Conservation (phyloP, 139 green algal species). For the Chlamydomonas asymmetrica region DNA sequence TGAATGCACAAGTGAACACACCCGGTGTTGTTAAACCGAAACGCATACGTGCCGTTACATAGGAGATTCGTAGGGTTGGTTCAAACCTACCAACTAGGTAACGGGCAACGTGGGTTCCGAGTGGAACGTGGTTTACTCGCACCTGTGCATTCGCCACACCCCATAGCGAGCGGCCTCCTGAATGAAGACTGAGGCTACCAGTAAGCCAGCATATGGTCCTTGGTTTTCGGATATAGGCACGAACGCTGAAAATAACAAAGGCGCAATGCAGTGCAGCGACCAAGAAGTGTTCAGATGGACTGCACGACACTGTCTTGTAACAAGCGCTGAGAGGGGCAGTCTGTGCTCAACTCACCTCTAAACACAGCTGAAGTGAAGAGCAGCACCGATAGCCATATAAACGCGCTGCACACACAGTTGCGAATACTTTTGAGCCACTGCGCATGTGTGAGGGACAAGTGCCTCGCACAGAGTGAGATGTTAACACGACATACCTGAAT, state of each 20-base stretch:
- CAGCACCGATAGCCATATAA: conserved; percentile 53
- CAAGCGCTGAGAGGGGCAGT: background rate
- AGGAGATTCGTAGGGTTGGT: background rate
- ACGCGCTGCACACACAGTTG: conserved; percentile 37
- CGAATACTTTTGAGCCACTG: background rate
- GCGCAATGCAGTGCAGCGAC: background rate
- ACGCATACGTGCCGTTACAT: background rate
- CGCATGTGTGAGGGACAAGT: background rate
- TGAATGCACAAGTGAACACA: background rate
- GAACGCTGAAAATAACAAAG: conserved; percentile 35
- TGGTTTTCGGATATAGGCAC: conserved; percentile 18
- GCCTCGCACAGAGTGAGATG: background rate
- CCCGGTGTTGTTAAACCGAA: background rate
- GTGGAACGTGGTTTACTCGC: background rate
- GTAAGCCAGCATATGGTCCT: conserved; percentile 40
- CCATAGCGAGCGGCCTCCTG: conserved; percentile 42
- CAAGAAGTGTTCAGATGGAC: too few species aligned
- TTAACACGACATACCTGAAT: conserved; percentile 24
- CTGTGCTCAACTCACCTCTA: conserved; percentile 20
- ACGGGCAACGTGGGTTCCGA: background rate
- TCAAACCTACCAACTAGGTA: background rate
- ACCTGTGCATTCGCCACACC: conserved; percentile 34
- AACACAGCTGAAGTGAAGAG: conserved; percentile 49
- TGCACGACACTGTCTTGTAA: background rate
- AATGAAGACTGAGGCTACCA: conserved; percentile 40